Conservation (phyloP, 2,329 filamentous ascomycete species). For the Claviceps arundinis region DNA sequence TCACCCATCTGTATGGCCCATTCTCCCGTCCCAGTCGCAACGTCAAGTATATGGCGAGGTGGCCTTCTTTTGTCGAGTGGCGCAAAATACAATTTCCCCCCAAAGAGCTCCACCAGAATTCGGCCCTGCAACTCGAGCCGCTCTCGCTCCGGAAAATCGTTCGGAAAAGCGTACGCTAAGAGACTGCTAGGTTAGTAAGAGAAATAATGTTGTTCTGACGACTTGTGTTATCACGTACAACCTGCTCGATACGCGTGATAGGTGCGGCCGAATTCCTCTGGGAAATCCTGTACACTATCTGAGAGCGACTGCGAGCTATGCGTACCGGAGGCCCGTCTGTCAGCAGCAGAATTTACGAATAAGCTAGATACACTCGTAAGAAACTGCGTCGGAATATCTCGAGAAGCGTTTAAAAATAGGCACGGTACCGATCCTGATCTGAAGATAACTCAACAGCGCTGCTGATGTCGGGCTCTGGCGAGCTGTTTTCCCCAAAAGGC, state of each 20-base stretch:
- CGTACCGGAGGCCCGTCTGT: conserved; percentile 1
- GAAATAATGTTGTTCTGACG: background rate
- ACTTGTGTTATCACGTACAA: conserved; percentile 22
- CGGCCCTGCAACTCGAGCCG: conserved; percentile 27
- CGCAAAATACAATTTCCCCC: conserved; percentile 28
- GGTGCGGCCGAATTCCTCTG: conserved; percentile 30
- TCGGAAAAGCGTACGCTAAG: conserved; percentile 32
- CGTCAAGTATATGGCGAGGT: conserved; percentile 26
- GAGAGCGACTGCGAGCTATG: conserved; percentile 23
- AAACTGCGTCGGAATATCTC: background rate
- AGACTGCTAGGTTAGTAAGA: conserved; percentile 2
- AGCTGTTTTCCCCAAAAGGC: conserved; percentile 15
- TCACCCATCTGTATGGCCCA: conserved; percentile 59
- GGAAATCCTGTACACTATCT: conserved; percentile 28
- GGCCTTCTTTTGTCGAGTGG: conserved; percentile 23
- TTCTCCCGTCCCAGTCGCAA: conserved; percentile 35
- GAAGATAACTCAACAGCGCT: background rate
- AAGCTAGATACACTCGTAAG: too few relatives aligned
- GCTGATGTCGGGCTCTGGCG: conserved; percentile 20
- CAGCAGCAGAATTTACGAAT: background rate
- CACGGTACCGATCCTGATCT: background rate
- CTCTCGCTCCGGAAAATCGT: conserved; percentile 28
- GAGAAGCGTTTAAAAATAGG: background rate
- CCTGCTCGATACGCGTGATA: conserved; percentile 35
- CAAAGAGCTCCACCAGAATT: conserved; percentile 24